Evolutionary conservation across 2,329 filamentous ascomycete species (phyloP), one percentile per base, ranked within the genome.

Genomic region (Sporothrix phasma): DNA sequence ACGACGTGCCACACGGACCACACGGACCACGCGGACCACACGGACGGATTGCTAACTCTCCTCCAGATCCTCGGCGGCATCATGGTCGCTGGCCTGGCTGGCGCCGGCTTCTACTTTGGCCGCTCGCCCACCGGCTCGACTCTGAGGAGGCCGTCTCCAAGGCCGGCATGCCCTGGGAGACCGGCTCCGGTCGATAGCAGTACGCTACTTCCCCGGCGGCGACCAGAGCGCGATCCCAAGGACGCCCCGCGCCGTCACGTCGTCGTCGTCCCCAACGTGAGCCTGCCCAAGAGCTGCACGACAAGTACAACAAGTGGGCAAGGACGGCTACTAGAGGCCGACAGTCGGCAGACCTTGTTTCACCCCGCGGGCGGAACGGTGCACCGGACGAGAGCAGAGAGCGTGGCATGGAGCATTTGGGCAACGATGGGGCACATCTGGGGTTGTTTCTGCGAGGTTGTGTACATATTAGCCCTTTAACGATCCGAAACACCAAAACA

Each of bases 271-370:
- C 94, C 94, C 73, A 88, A 96, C 74, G 92, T 99, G 74, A 94
- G 88, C 73, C 82, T 97, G 71, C 92, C 94, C 74, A 92, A 88
- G 84, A 88, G 73, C 85, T 97, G 69, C 94, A 99, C 80, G 94
- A 99, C 72, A 89, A 88, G 81, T 97, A 88, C 86, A 99, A 99
- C 89, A 99, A 99, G 84, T 97, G 90, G 86, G 94, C 78, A 97
- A 97, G 86, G 94, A 97, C 71, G 92, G 91, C 71, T 97, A 89
- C 79, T 90, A 80, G 74, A 73, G 34, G 31, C 19, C 6, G 10
- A 37, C 11, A 43, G n/a, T n/a, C n/a, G n/a, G n/a, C n/a, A n/a
- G n/a, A n/a, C n/a, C n/a, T n/a, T n/a, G n/a, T n/a, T n/a, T n/a
- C n/a, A n/a, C n/a, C n/a, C n/a, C n/a, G n/a, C n/a, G n/a, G n/a